These are phyloP conservation scores for Aspergillus kassunensis DNA, from an alignment of 495 filamentous ascomycete species.

Conservation along the genomic window DNA sequence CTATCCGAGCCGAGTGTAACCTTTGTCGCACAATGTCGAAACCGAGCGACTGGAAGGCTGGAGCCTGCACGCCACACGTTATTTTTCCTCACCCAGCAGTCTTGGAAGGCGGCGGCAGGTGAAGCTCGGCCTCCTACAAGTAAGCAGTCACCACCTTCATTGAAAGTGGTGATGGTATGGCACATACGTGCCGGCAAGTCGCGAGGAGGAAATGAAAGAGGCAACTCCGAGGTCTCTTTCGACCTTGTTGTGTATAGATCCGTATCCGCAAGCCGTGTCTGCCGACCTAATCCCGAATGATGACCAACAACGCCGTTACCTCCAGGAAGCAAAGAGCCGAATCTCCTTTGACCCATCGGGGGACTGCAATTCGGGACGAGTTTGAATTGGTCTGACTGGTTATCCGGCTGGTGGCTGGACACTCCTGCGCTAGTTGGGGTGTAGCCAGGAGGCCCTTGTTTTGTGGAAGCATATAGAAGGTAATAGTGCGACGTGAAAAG, in stretches of 20 bases:
- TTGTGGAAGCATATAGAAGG: constrained; percentile 59
- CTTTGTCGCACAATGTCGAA: constrained; percentile 61
- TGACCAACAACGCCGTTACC: constrained; percentile 36
- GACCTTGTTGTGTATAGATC: constrained; percentile 52
- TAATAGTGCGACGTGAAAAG: constrained; percentile 86
- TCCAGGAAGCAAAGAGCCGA: constrained; percentile 42
- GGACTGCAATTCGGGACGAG: constrained; percentile 18
- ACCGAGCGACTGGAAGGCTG: constrained; percentile 61
- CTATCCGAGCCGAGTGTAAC: constrained; percentile 41
- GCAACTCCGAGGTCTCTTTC: constrained; percentile 18
- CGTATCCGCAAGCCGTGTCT: constrained; percentile 54
- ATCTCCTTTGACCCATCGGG: constrained; percentile 30
- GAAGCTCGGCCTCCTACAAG: constrained; percentile 77
- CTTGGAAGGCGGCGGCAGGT: constrained; percentile 58
- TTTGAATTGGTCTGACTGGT: constrained; percentile 18
- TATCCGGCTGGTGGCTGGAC: neutral
- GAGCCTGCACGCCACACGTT: constrained; percentile 58
- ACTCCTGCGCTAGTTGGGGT: neutral
- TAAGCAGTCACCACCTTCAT: constrained; percentile 43
- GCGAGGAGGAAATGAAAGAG: constrained; percentile 30
- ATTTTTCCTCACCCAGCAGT: constrained; percentile 68
- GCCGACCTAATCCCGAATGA: constrained; percentile 61
- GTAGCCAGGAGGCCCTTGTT: neutral
- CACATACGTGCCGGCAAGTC: constrained; percentile 60
- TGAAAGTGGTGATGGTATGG: constrained; percentile 65